Evolutionary conservation across 768 basidiomycete species (phyloP), one percentile per base, ranked within the genome.

Genomic region (Pleurotus giganteus): DNA sequence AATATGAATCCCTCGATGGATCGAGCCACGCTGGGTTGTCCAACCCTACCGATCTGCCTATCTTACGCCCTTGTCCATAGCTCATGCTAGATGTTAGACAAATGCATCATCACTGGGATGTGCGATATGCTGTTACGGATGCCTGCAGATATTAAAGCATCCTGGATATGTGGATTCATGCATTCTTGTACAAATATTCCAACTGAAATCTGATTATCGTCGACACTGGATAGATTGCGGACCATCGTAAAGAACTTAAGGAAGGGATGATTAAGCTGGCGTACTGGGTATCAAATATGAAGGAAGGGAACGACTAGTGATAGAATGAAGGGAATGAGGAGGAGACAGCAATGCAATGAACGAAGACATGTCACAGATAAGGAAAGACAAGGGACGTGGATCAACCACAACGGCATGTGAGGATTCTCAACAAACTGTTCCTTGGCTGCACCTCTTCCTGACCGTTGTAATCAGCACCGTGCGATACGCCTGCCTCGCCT

Each of bases 351-450:
- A 65, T 59, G 60, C 57, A 63, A 62, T 60, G 62, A 53, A 61
- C 59, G 60, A 55, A 61, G 57, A 58, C 39, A 53, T 53, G 55
- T 53, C 54, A 63, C 56, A 61, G 50, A 59, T 59, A 63, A 55
- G 44, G 51, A 57, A 60, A 58, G 58, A 64, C 61, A 58, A 54
- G 57, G 36, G 50, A 56, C 47, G 58, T 60, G 60, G 61, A 61
- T 74, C 70, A 80, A 62, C 83, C 86, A 74, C 91, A 92, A 64
- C 83, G 84, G 72, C 90, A 92, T 44, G 88, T 90, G 57, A 93
- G 70, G 58, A 91, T 81, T 70, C 80, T 78, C 75, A 87, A 75
- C 52, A 89, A 72, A 59, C 75, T 74, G 53, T 52, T 55, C 47
- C 36, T 55, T n/a, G 76, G 72, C 69, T 81, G 80, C 57, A 78